Conservation (phyloP, 129 eudicot species). For the Arctium minus region DNA sequence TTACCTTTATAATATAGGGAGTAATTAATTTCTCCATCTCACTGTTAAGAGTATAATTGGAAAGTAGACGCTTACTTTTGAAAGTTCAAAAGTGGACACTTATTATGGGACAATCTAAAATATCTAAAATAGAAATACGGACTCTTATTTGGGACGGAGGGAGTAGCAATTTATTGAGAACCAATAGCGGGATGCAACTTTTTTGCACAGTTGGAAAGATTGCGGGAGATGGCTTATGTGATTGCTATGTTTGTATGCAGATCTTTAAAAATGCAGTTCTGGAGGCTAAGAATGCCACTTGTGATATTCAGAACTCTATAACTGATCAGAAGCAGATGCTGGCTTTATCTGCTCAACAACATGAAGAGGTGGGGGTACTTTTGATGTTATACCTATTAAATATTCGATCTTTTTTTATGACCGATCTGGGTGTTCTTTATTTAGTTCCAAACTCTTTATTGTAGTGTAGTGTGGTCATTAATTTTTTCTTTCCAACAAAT, state of each 20-base stretch:
- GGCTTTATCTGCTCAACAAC: constrained; percentile 70
- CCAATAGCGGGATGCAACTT: background rate
- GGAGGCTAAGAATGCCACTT: constrained; percentile 61
- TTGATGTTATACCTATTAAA: background rate
- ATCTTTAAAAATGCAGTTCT: constrained; percentile 43
- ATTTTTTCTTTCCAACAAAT: background rate
- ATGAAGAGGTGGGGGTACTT: constrained; percentile 55
- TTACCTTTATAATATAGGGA: background rate
- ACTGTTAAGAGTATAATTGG: background rate
- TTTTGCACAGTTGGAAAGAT: background rate
- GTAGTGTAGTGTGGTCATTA: background rate
- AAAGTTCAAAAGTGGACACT: too few species aligned
- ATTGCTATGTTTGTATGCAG: constrained; percentile 38
- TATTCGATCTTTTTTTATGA: background rate
- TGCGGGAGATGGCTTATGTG: constrained; percentile 8
- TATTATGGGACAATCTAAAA: background rate
- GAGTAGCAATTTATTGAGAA: too few species aligned
- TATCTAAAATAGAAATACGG: background rate
- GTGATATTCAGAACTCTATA: constrained; percentile 58
- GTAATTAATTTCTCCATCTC: background rate
- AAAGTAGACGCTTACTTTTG: background rate
- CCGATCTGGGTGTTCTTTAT: background rate
- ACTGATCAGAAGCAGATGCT: constrained; percentile 54
- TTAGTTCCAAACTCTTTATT: background rate
- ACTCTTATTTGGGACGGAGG: too few species aligned